Evolutionary conservation across 2,329 filamentous ascomycete genomes (phyloP), one percentile per base, ranked within the genome.

Genomic region (Taxawa tesnikishii): DNA sequence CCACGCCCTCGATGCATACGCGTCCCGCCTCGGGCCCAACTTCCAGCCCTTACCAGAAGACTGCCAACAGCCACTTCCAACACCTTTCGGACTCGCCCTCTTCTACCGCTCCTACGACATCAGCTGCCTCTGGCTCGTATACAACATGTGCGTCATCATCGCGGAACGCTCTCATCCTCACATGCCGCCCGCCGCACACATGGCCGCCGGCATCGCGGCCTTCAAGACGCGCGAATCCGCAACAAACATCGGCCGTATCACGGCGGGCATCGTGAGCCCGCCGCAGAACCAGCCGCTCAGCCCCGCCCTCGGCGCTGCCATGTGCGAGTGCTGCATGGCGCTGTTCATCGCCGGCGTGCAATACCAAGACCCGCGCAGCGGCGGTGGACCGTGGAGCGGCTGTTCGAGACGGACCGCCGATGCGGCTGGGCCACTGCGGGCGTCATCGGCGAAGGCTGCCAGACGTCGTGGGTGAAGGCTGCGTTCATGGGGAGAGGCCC

Each of bases 151-250:
- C 1, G 68, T 84, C 28, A 88, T 96, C 36, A 69, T 87, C 33
- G 68, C 90, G n/a, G 66, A 88, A 37, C 72, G 90, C 19, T 68
- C 77, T 1, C 87, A 94, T 44, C 90, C 90, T 0, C 73, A 72
- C 15, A 94, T 94, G 85, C 88, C 87, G 1, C 84, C 88, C 0
- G 77, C 87, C 6, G 81, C 85, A 21, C 85, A 93, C 73, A 73
- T 85, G 46, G 85, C 90, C 3, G 84, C 84, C 0, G 80, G 79
- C 6, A 68, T 92, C 41, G 75, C 81, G 7, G 83, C 84, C 1
- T 62, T 63, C 10, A 71, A 80, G 17, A 39, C 41, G 3, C 37
- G 37, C 14, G 50, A 55, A 21, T 54, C 51, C 40, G 44, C 43
- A 26, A 51, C 58, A 29, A 39, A 34, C 6, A 35, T 42, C n/a